Evolutionary conservation across 2,329 filamentous ascomycete species (phyloP), one percentile per base, ranked within the genome.

Genomic region (Aspergillus pseudoterreus): DNA sequence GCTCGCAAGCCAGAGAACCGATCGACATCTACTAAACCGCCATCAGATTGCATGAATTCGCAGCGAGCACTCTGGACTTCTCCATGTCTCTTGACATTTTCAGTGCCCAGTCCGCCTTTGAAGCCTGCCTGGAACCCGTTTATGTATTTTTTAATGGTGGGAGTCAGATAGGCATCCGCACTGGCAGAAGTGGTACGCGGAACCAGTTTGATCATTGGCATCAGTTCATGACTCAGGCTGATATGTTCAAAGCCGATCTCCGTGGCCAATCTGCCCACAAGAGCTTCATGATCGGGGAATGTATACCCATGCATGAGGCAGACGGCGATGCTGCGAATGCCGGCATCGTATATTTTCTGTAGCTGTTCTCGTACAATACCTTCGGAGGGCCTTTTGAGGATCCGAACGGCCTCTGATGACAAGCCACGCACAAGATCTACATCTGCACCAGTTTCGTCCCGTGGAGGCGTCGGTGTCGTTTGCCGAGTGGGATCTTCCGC

Each of bases 251-350:
- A 94, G 1, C 92, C 92, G 57, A 95, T 85, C 14, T 94, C 86
- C 52, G 77, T 79, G 1, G 92, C 92, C 44, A 96, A 75, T 57
- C 78, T 81, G 14, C 90, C 90, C 9, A 96, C 79, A 39, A 90
- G 65, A 1, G 85, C 84, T 67, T 96, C 92, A 61, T 96, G 92
- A 45, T 88, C 83, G 1, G 90, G 90, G 64, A 90, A 96, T 0
- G 90, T 95, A 66, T 96, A 96, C 4, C 87, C 88, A 66, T 96
- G 92, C 85, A 96, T 92, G 53, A 96, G 74, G 62, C 90, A 95
- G 1, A 96, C 90, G 3, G 92, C 91, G 59, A 96, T 86, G 66
- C 89, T 95, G 56, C 81, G 80, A 60, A 95, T 85, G 0, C 88
- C 88, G 30, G 78, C 75, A 55, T 87, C 82, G 56, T 82, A 88